Percentiles rank a stretch among this genome's conserved stretches.
Evolutionary conservation across 495 filamentous ascomycete genomes (phyloP).

Genomic region (Copromyces sp.): DNA sequence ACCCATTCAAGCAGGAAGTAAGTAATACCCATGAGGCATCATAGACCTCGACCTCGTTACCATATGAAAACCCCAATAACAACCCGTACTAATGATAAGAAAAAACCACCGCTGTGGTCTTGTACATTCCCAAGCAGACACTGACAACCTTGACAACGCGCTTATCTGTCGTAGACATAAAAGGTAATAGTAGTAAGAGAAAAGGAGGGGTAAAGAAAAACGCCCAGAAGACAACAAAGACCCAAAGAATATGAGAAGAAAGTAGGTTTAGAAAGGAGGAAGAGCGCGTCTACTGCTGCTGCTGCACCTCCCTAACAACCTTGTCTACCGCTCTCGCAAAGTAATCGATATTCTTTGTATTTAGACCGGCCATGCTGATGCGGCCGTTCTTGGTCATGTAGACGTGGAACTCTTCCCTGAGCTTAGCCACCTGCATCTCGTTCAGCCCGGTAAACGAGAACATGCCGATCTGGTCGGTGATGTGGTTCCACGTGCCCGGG

Average conservation of each 20-base stretch:
- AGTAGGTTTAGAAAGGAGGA: too few relatives aligned
- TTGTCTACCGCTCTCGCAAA: slow-evolving; percentile 81
- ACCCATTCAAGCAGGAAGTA: neutral
- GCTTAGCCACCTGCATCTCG: slow-evolving; percentile 72
- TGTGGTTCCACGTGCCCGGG: slow-evolving; percentile 89
- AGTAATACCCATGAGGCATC: neutral
- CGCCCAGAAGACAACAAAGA: neutral
- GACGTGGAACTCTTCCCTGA: slow-evolving; percentile 74
- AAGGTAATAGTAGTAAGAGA: neutral
- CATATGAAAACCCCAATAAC: neutral
- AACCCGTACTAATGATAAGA: neutral
- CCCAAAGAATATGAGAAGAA: neutral
- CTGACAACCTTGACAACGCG: neutral
- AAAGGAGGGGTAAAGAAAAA: neutral
- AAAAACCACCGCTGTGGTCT: neutral
- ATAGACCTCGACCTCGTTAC: neutral
- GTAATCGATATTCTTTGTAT: slow-evolving; percentile 85
- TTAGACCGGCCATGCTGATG: slow-evolving; percentile 93
- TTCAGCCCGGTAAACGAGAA: slow-evolving; percentile 92
- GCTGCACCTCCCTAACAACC: slow-evolving; percentile 56
- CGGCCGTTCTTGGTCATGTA: slow-evolving; percentile 99
- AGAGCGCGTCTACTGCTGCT: neutral
- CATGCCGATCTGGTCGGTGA: slow-evolving; percentile 99
- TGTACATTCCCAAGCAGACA: neutral
- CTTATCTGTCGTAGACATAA: neutral